Percentiles rank a stretch among this genome's conserved stretches.
Evolutionary conservation across 2,329 filamentous ascomycete genomes (phyloP).

Genomic region (Aureobasidium sp.): DNA sequence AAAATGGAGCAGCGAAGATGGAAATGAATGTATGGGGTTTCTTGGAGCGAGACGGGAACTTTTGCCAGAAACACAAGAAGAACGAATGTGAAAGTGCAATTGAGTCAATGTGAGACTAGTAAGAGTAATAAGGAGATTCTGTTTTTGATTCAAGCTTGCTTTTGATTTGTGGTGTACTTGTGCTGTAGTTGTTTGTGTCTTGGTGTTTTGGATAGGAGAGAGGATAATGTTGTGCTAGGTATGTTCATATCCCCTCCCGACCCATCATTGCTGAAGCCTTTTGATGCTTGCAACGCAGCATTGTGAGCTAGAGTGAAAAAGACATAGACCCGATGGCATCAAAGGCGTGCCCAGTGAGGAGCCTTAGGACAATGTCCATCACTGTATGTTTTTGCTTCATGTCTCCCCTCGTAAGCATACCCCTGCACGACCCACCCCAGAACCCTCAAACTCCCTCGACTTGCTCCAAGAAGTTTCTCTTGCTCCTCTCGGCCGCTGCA

Average conservation of each 20-base stretch:
- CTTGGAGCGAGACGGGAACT: not conserved
- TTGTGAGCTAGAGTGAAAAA: no score
- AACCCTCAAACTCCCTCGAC: not conserved
- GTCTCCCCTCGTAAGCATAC: not conserved
- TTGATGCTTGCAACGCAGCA: not conserved
- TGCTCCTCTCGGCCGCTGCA: not conserved
- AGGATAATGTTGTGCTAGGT: not conserved
- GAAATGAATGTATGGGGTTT: constrained; percentile 3
- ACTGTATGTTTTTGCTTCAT: not conserved
- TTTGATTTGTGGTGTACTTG: not conserved
- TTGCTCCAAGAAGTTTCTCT: not conserved
- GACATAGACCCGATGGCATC: no score
- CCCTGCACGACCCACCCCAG: not conserved
- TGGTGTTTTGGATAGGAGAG: not conserved
- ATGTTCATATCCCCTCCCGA: not conserved
- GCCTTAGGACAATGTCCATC: no score
- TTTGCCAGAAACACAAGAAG: not conserved
- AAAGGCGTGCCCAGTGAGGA: no score
- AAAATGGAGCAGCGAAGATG: constrained; percentile 6
- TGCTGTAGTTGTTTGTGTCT: not conserved
- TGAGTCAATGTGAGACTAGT: not conserved
- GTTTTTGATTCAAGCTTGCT: not conserved
- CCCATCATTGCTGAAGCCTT: not conserved
- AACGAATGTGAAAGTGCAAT: not conserved
- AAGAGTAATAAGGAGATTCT: not conserved